Conservation (phyloP, 768 basidiomycete species). For the Termitomyces sp. region DNA sequence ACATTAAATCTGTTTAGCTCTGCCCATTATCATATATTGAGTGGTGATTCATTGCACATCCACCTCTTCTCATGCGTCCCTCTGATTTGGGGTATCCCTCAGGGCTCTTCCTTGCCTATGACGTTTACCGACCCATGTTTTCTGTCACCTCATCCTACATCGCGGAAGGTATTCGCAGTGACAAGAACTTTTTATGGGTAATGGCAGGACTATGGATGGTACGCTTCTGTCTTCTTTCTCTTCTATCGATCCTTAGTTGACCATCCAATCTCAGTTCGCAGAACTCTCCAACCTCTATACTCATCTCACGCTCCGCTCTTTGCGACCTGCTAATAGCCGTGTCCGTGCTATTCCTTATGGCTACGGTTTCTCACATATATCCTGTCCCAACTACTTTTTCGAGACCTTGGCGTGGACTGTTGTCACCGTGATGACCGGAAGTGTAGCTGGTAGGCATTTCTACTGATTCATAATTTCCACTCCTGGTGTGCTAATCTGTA, state of each 20-base stretch:
- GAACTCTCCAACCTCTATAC: conserved; percentile 81
- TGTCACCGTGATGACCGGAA: conserved; percentile 73
- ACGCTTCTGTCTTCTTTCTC: conserved; percentile 19
- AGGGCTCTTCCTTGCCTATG: conserved; percentile 74
- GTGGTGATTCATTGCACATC: conserved; percentile 36
- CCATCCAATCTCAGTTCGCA: conserved; percentile 53
- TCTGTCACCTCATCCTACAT: conserved; percentile 59
- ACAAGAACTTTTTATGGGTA: conserved; percentile 61
- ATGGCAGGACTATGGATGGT: conserved; percentile 74
- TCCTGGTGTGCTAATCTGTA: background rate
- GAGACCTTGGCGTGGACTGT: conserved; percentile 74
- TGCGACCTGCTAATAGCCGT: conserved; percentile 77
- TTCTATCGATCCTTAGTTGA: background rate
- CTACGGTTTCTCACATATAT: conserved; percentile 84
- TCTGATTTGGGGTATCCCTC: conserved; percentile 3
- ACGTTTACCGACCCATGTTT: conserved; percentile 80
- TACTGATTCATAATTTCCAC: background rate
- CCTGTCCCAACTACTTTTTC: conserved; percentile 93
- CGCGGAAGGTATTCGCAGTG: conserved; percentile 53
- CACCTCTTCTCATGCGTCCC: background rate
- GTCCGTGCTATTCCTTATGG: conserved; percentile 86
- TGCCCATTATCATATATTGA: conserved; percentile 81
- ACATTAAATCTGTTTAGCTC: conserved; percentile 45
- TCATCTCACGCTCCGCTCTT: conserved; percentile 75
- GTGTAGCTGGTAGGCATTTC: conserved; percentile 52